Conservation (phyloP, 345 rosid genomes). For the Kandelia obovata region DNA sequence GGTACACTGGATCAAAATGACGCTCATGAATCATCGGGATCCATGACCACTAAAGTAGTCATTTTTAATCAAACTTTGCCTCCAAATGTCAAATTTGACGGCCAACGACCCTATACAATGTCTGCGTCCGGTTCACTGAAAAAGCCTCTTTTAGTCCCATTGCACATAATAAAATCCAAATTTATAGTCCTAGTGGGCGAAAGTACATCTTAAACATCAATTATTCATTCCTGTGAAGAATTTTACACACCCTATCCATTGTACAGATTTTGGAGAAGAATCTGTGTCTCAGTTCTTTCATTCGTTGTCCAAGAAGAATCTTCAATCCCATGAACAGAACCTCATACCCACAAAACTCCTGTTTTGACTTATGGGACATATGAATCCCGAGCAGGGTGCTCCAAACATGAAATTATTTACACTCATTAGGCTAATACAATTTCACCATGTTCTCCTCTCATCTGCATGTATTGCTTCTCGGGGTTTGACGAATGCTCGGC, state of each 20-base stretch:
- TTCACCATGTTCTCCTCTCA: too few relatives aligned
- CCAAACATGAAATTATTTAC: too few relatives aligned
- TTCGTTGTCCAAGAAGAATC: background rate
- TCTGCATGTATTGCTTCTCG: too few relatives aligned
- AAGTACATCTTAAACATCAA: background rate
- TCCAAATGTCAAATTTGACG: background rate
- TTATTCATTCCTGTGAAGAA: background rate
- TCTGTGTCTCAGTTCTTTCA: background rate
- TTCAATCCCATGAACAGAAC: background rate
- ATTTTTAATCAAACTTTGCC: background rate
- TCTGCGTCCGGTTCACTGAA: background rate
- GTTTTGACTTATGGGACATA: too few relatives aligned
- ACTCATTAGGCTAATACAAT: too few relatives aligned
- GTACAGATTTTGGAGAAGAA: background rate
- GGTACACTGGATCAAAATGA: too few relatives aligned
- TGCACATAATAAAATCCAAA: background rate
- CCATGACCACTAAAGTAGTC: too few relatives aligned
- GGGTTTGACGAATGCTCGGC: too few relatives aligned
- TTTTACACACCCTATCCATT: background rate
- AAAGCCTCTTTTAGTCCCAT: background rate
- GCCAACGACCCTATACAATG: background rate
- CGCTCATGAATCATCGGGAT: too few relatives aligned
- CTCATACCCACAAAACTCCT: too few relatives aligned
- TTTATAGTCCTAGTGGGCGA: background rate
- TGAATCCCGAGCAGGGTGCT: too few relatives aligned